phyloP scores from a whole-genome alignment of 306 rosid species.

The Inga oerstediana region DNA sequence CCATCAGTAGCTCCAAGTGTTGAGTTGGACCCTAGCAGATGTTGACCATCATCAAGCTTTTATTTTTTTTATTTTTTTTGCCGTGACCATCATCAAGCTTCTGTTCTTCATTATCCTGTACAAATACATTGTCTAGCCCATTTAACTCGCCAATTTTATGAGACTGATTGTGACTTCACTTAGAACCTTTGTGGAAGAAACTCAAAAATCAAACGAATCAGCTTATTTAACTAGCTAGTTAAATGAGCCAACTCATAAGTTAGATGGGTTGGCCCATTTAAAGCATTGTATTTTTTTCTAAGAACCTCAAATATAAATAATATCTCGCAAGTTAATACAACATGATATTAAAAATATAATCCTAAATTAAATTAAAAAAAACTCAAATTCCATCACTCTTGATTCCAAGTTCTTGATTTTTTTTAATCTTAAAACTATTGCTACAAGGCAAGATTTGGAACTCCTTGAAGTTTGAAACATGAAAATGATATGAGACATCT shows the following conservation, averaged over 20 bases:
- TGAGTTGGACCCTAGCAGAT: not conserved
- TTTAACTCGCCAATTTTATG: not conserved
- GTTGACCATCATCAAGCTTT: not conserved
- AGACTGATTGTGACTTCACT: not conserved
- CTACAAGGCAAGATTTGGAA: too few species aligned
- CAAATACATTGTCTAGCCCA: not conserved
- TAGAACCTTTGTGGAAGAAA: not conserved
- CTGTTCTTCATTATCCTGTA: not conserved
- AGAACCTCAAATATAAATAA: not conserved
- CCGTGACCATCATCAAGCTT: not conserved
- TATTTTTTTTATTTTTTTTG: too few species aligned
- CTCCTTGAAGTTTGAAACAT: too few species aligned
- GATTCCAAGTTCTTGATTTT: not conserved
- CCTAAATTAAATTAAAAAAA: too few species aligned
- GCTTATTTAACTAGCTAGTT: not conserved
- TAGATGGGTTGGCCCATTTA: not conserved
- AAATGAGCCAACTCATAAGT: not conserved
- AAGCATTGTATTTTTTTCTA: not conserved
- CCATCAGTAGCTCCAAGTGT: not conserved
- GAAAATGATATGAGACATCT: too few species aligned
- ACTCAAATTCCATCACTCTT: not conserved
- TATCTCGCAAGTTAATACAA: too few species aligned
- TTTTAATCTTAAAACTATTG: too few species aligned
- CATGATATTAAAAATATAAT: too few species aligned
- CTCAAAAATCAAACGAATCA: not conserved